Conservation (phyloP, 2,329 filamentous ascomycete genomes). For the Ceratocystis harringtonii region DNA sequence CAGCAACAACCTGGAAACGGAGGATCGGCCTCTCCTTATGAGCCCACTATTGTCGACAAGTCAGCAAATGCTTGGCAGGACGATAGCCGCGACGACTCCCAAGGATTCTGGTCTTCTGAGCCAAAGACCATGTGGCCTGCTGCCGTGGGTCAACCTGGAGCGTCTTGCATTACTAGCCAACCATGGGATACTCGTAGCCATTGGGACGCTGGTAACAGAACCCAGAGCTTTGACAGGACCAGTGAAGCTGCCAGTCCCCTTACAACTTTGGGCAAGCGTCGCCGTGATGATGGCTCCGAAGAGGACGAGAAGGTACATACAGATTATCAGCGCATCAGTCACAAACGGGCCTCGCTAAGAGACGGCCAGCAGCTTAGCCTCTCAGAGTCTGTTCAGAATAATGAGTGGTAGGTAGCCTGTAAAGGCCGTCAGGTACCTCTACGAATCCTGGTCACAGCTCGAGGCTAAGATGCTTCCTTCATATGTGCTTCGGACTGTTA, state of each 20-base stretch:
- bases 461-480: neutral
- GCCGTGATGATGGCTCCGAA: constrained; percentile 12
- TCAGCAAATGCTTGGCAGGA: constrained; percentile 8
- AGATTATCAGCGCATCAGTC: constrained; percentile 12
- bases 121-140: constrained; percentile 10
- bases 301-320: neutral
- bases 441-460: neutral
- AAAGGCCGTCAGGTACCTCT: neutral
- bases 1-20: constrained; percentile 5
- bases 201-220: constrained; percentile 11
- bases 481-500: constrained; percentile 3
- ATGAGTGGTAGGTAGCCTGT: constrained; percentile 8
- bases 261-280: constrained; percentile 12
- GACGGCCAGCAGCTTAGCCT: neutral
- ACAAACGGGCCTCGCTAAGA: neutral
- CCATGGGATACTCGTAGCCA: constrained; percentile 8
- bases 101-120: constrained; percentile 10
- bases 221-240: constrained; percentile 9
- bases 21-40: constrained; percentile 12
- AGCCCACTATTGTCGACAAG: constrained; percentile 15
- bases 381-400: neutral
- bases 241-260: constrained; percentile 10
- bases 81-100: constrained; percentile 2
- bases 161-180: neutral
- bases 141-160: neutral